Evolutionary conservation across 805 yeast genomes (phyloP).

Genomic region (Ogataea ramenticola): DNA sequence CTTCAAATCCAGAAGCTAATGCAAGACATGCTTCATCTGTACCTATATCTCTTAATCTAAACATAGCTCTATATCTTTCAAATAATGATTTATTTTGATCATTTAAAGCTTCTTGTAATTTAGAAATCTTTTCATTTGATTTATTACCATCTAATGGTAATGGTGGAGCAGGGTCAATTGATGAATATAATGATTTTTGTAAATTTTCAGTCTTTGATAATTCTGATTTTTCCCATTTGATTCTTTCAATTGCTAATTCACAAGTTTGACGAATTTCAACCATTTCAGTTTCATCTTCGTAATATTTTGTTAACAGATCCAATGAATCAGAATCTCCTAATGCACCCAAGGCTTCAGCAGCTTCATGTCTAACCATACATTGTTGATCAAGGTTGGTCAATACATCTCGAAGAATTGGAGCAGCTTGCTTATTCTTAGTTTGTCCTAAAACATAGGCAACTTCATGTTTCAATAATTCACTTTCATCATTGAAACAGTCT

Average conservation of each 20-base stretch:
- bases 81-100: slow-evolving; percentile 75
- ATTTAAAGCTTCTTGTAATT: slow-evolving; percentile 62
- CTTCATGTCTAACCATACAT: slow-evolving; percentile 97
- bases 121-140: slow-evolving; percentile 45
- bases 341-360: slow-evolving; percentile 98
- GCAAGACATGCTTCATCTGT: slow-evolving; percentile 91
- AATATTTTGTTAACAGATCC: slow-evolving; percentile 55
- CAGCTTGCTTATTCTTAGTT: slow-evolving; percentile 75
- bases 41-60: slow-evolving; percentile 91
- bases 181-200: slow-evolving; percentile 70
- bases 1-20: slow-evolving; percentile 81
- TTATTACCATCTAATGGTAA: slow-evolving; percentile 46
- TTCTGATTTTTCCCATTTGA: slow-evolving; percentile 82
- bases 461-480: slow-evolving; percentile 93
- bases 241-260: slow-evolving; percentile 92
- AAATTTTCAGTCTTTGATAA: slow-evolving; percentile 58
- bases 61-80: slow-evolving; percentile 97
- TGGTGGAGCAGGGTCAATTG: slow-evolving; percentile 99
- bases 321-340: slow-evolving; percentile 75
- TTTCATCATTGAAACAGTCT: slow-evolving; percentile 70
- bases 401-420: slow-evolving; percentile 67
- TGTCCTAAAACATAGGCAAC: slow-evolving; percentile 97
- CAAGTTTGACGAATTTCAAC: slow-evolving; percentile 94
- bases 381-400: slow-evolving; percentile 63
- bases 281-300: slow-evolving; percentile 58